These are phyloP conservation scores for Xylariaceae sp. DNA, from an alignment of 2,329 filamentous ascomycete species.

Conservation along the genomic window DNA sequence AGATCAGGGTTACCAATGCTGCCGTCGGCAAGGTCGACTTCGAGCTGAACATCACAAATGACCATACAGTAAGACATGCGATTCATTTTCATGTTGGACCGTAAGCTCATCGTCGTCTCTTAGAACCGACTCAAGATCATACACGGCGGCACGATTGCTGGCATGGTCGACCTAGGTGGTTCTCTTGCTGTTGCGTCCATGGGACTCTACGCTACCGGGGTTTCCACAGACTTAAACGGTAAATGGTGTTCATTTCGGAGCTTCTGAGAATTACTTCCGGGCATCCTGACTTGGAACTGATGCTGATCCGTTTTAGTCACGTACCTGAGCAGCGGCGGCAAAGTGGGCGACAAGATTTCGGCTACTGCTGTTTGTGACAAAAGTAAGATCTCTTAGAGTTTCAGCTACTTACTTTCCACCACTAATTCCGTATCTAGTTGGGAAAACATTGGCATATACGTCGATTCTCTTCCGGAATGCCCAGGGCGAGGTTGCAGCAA, in stretches of 20 bases:
- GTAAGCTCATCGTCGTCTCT: neutral
- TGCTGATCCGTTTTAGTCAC: slow-evolving; percentile 51
- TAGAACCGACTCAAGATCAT: slow-evolving; percentile 77
- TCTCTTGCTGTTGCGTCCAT: slow-evolving; percentile 68
- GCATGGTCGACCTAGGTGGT: slow-evolving; percentile 69
- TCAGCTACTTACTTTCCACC: neutral
- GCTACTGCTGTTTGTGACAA: slow-evolving; percentile 64
- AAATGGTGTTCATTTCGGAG: slow-evolving; percentile 3
- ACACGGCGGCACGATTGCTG: slow-evolving; percentile 78
- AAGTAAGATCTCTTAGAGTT: slow-evolving; percentile 46
- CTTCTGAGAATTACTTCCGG: neutral
- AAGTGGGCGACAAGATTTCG: slow-evolving; percentile 57
- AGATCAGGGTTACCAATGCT: slow-evolving; percentile 71
- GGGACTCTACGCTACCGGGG: slow-evolving; percentile 64
- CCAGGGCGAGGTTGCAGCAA: slow-evolving; percentile 61
- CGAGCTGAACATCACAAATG: slow-evolving; percentile 72
- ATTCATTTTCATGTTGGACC: neutral
- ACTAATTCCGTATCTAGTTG: slow-evolving; percentile 47
- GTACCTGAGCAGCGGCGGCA: slow-evolving; percentile 62
- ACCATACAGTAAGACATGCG: slow-evolving; percentile 68
- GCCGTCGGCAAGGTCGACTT: slow-evolving; percentile 71
- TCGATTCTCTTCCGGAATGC: slow-evolving; percentile 61
- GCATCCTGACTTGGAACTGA: neutral
- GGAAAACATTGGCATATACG: slow-evolving; percentile 66
- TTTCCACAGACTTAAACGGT: slow-evolving; percentile 68